These are phyloP conservation scores for Leucocoprinus birnbaumii DNA, from an alignment of 768 basidiomycete genomes.

Conservation along the genomic window DNA sequence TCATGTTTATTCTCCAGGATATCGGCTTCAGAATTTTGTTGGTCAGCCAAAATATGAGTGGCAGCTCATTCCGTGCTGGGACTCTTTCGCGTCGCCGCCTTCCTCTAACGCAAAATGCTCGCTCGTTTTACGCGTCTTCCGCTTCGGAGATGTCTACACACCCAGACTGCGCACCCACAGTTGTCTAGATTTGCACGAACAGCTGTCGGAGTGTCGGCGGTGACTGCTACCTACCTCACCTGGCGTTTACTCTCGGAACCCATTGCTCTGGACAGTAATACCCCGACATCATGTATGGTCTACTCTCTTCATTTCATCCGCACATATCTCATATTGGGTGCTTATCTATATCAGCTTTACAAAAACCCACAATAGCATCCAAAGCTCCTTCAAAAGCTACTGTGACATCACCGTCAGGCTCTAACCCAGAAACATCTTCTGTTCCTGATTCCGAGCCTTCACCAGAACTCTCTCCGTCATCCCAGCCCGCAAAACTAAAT, in stretches of 20 bases:
- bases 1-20: slow-evolving; percentile 2
- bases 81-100: slow-evolving; percentile 2
- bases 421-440: slow-evolving; percentile 14
- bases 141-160: slow-evolving; percentile 51
- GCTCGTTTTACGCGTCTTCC: slow-evolving; percentile 50
- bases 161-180: slow-evolving; percentile 23
- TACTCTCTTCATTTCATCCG: background rate
- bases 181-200: slow-evolving; percentile 18
- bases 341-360: slow-evolving; percentile 5
- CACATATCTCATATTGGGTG: background rate
- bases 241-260: slow-evolving; percentile 44
- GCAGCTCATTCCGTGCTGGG: background rate
- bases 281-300: slow-evolving; percentile 7
- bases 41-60: too few relatives aligned
- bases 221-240: slow-evolving; percentile 42
- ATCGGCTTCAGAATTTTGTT: background rate
- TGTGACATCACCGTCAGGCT: slow-evolving; percentile 15
- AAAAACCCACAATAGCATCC: slow-evolving; percentile 14
- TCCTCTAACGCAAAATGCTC: slow-evolving; percentile 38
- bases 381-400: slow-evolving; percentile 7
- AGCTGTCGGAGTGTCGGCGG: slow-evolving; percentile 41
- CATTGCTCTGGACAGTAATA: slow-evolving; percentile 46
- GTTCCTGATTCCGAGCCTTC: slow-evolving; percentile 13
- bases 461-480: slow-evolving; percentile 10
- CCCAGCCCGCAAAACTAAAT: background rate